Percentiles rank a stretch among this genome's conserved stretches.
These are phyloP conservation scores for Aspergillus taichungensis DNA, from an alignment of 495 filamentous ascomycete genomes.

Conservation along the genomic window DNA sequence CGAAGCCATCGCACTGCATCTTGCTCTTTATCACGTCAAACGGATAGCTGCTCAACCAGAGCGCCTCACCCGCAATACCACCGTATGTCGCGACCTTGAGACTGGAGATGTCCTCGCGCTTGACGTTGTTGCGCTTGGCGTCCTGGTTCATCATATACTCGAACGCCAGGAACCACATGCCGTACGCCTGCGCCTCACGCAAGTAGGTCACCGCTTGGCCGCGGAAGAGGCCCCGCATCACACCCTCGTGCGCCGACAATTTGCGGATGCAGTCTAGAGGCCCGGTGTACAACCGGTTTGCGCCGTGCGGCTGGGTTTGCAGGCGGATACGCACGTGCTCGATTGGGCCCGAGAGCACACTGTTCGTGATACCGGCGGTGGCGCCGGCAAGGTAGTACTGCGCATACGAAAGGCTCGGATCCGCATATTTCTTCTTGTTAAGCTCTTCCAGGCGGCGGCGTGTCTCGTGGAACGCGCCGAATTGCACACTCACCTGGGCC, in stretches of 20 bases:
- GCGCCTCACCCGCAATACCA: constrained; percentile 83
- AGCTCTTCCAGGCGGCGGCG: constrained; percentile 72
- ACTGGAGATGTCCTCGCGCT: constrained; percentile 65
- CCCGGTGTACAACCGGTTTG: constrained; percentile 66
- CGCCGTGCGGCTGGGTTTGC: constrained; percentile 91
- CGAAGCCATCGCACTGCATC: constrained; percentile 96
- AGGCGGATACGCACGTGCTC: constrained; percentile 97
- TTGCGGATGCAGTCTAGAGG: constrained; percentile 87
- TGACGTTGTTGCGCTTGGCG: constrained; percentile 61
- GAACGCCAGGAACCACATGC: constrained; percentile 88
- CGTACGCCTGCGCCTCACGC: constrained; percentile 91
- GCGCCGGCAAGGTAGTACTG: constrained; percentile 91
- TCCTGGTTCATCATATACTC: constrained; percentile 95
- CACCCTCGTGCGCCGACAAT: constrained; percentile 56
- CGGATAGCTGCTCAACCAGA: constrained; percentile 90
- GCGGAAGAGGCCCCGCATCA: constrained; percentile 69
- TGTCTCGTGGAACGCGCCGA: constrained; percentile 92
- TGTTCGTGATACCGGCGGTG: constrained; percentile 88
- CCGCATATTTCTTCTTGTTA: constrained; percentile 49
- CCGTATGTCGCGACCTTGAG: constrained; percentile 89
- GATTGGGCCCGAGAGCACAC: constrained; percentile 79
- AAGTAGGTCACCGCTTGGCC: constrained; percentile 78
- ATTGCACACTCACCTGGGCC: constrained; percentile 76
- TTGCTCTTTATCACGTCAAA: constrained; percentile 98
- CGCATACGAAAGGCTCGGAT: constrained; percentile 53